Base-by-base conservation (phyloP, 768 basidiomycete species). In the Trametes meyenii region DNA sequence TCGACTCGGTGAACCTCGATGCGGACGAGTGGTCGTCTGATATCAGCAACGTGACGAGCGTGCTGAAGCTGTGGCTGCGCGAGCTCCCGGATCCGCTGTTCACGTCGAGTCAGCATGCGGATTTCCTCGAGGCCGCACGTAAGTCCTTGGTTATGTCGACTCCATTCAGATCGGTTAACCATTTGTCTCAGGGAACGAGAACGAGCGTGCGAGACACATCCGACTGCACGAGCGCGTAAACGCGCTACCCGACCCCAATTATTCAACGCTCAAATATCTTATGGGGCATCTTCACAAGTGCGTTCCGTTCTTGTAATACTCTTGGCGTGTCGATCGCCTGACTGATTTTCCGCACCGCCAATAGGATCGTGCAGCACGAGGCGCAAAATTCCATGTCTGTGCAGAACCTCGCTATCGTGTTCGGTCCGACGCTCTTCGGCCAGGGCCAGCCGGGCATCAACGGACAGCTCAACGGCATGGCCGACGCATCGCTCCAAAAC, bases 221-320 rank as follows among this genome's bases (percentile, higher is more conserved):
- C 86, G 96, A 51, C 77, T 98, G 54, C 97, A 99, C 70, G 97
- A 98, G 71, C 87, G 95, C 48, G 95, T 99, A 48, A 99, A 99
- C 69, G 96, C 98, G 66, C 82, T 99, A 55, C 96, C 97, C 13
- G 97, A 99, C 76, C 85, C 97, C n/a, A 98, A 98, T 74, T 99
- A 99, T 70, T 93, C 97, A 1, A 96, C 96, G 1, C 80, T 98
- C 52, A 98, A 98, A 72, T 97, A 84, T 74, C 90, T 98, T 74
- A 81, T 99, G 80, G 94, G 92, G 13, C 97, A 99, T 76, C 78
- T 99, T 63, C 83, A 98, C 76, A 86, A 83, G 96, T 96, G 66
- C 58, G 85, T 74, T 40, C 16, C 19, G 21, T 29, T 14, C 26
- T 26, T 33, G 23, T 58, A 21, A 21, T 6, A 16, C 53, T 38